Evolutionary conservation across 805 yeast genomes (phyloP).

Genomic region (Ogataea degrootiae): DNA sequence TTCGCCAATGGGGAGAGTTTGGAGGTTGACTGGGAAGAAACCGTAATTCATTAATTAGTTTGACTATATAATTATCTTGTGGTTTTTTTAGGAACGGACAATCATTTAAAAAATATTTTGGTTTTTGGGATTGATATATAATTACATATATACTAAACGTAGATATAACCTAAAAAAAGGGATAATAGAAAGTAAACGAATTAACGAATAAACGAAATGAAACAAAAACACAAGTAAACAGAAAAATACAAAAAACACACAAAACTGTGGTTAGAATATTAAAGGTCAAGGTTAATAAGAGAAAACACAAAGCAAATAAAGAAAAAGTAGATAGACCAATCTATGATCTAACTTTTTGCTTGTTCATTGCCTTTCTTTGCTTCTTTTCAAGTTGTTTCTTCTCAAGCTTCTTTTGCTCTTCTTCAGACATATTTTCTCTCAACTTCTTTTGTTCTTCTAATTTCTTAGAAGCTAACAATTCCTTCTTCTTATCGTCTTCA

Average conservation of each 20-base stretch:
- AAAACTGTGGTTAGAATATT: too few species aligned
- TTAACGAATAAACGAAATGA: too few species aligned
- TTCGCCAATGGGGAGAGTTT: conserved; percentile 50
- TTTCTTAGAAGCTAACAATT: conserved; percentile 64
- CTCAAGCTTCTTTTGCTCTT: conserved; percentile 74
- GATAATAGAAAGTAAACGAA: too few species aligned
- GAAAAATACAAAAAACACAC: too few species aligned
- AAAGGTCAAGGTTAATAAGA: too few species aligned
- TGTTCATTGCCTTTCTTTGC: conserved; percentile 66
- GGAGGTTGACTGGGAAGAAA: conserved; percentile 41
- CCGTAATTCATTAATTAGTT: conserved; percentile 2
- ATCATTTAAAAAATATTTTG: background rate
- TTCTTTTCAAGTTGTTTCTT: conserved; percentile 78
- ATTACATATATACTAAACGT: background rate
- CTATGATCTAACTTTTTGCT: conserved; percentile 43
- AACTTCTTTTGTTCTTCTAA: conserved; percentile 64
- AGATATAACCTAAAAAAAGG: too few species aligned
- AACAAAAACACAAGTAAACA: too few species aligned
- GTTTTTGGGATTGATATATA: background rate
- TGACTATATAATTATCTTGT: background rate
- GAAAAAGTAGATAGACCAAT: background rate
- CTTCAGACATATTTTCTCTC: conserved; percentile 64
- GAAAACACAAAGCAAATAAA: background rate
- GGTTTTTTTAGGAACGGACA: background rate
- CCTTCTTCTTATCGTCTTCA: conserved; percentile 62